Evolutionary conservation across 2,329 filamentous ascomycete species (phyloP).

Genomic region (Xylaria sp.): DNA sequence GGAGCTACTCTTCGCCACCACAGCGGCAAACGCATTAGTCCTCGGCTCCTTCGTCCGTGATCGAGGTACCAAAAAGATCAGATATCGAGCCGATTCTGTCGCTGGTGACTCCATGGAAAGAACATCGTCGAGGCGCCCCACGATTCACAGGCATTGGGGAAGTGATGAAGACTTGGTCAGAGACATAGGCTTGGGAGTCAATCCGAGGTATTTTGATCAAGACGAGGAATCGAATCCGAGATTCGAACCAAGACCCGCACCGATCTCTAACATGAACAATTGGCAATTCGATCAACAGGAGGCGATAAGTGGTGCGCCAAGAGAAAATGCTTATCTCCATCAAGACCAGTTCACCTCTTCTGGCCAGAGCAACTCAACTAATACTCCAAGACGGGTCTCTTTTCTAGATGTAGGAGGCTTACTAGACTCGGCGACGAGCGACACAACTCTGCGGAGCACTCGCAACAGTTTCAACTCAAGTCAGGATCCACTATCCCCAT

Average conservation of each 20-base stretch:
- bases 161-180: conserved; percentile 92
- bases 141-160: conserved; percentile 76
- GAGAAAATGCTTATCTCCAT: conserved; percentile 58
- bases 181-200: conserved; percentile 77
- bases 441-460: conserved; percentile 43
- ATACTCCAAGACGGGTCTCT: conserved; percentile 70
- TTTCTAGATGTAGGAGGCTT: conserved; percentile 89
- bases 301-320: conserved; percentile 52
- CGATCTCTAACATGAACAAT: conserved; percentile 54
- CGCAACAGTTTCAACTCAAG: conserved; percentile 57
- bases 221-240: conserved; percentile 22
- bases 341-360: conserved; percentile 50
- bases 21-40: conserved; percentile 87
- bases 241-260: conserved; percentile 52
- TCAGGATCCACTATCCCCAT: conserved; percentile 52
- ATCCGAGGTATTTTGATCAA: conserved; percentile 60
- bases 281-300: conserved; percentile 61
- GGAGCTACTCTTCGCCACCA: conserved; percentile 88
- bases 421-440: conserved; percentile 63
- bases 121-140: conserved; percentile 56
- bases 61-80: conserved; percentile 87
- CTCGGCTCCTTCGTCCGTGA: conserved; percentile 94
- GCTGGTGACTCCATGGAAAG: conserved; percentile 71
- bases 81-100: conserved; percentile 74
- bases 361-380: conserved; percentile 52